A percentile compares a stretch with the other conserved stretches of the same genome.
Evolutionary conservation across 306 rosid species (phyloP).

Genomic region (Cucurbita ficifolia): DNA sequence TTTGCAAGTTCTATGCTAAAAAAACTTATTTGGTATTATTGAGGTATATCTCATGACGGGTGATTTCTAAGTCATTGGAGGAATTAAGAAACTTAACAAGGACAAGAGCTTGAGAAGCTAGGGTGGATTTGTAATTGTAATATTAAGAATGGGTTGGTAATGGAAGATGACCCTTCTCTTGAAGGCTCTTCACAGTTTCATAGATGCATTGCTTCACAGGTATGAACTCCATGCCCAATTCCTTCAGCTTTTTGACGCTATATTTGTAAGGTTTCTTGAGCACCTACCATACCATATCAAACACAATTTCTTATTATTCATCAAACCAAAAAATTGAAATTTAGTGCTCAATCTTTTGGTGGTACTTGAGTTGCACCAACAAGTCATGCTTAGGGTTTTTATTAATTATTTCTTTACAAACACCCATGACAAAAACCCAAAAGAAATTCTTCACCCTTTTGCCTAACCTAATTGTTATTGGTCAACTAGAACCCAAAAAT

Average conservation of each 20-base stretch:
- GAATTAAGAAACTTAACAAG: no score
- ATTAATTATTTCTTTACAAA: neutral
- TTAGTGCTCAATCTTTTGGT: neutral
- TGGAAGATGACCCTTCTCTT: constrained; percentile 71
- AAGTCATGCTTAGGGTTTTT: neutral
- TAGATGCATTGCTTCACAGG: constrained; percentile 57
- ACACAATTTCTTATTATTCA: neutral
- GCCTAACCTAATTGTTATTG: neutral
- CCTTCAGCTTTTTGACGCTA: constrained; percentile 54
- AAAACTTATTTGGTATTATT: no score
- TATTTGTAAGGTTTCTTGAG: constrained; percentile 53
- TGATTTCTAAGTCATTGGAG: no score
- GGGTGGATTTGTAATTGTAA: neutral
- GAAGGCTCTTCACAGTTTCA: constrained; percentile 76
- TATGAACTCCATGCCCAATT: constrained; percentile 65
- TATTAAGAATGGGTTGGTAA: neutral
- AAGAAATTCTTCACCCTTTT: neutral
- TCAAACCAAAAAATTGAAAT: neutral
- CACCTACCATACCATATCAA: constrained; percentile 28
- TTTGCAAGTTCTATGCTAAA: no score
- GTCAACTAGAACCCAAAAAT: neutral
- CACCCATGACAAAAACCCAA: neutral
- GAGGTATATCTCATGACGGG: no score
- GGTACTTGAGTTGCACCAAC: neutral
- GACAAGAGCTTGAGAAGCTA: no score